Percentiles rank a stretch among this genome's conserved stretches.
Evolutionary conservation across 371 early-diverging fungal genomes (phyloP).

Genomic region (Batrachochytrium dendrobatidis): DNA sequence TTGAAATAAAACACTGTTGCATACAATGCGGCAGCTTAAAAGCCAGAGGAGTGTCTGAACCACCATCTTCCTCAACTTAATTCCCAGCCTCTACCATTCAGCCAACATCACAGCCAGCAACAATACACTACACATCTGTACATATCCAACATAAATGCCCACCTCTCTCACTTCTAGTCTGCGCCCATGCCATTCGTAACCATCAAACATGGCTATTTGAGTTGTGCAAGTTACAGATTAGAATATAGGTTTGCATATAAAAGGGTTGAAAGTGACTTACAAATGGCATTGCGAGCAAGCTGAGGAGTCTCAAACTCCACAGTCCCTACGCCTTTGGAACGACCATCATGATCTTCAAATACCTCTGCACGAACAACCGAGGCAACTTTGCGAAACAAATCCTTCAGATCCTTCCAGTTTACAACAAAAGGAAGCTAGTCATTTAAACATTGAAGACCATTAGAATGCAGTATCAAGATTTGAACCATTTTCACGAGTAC

Average conservation of each 20-base stretch:
- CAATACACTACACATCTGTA: neutral
- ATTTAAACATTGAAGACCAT: neutral
- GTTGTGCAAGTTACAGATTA: neutral
- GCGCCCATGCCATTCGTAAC: constrained; percentile 35
- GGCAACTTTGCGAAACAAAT: constrained; percentile 68
- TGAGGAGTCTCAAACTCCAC: constrained; percentile 54
- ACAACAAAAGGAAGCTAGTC: constrained; percentile 56
- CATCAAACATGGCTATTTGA: constrained; percentile 20
- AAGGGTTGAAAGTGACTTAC: too few species aligned
- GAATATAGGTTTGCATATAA: neutral
- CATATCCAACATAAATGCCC: neutral
- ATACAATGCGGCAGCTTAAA: neutral
- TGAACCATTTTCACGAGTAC: neutral
- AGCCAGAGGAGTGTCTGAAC: neutral
- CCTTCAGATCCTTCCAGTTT: constrained; percentile 80
- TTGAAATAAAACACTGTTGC: neutral
- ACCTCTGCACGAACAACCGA: constrained; percentile 63
- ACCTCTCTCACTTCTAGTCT: constrained; percentile 37
- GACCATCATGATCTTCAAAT: constrained; percentile 48
- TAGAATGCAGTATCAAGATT: neutral
- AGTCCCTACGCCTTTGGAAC: constrained; percentile 62
- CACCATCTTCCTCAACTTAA: neutral
- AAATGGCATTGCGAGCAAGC: constrained; percentile 47
- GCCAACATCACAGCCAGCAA: neutral
- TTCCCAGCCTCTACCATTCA: neutral